Conservation (phyloP, 768 basidiomycete genomes). For the Kwoniella mangroviensis region DNA sequence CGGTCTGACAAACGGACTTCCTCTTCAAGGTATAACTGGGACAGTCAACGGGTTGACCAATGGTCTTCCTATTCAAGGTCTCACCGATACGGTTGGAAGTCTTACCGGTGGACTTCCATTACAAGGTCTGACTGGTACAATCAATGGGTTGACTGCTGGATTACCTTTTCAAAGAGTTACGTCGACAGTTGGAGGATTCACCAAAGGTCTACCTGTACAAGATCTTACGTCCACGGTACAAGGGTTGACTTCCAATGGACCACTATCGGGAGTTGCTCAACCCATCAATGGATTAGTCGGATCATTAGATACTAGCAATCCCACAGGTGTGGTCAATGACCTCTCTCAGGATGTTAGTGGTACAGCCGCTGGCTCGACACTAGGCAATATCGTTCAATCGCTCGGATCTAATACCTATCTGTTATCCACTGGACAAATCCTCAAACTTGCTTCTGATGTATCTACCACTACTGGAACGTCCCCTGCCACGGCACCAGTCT, state of each 20-base stretch:
- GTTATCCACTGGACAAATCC: conserved; percentile 16
- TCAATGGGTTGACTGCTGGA: conserved; percentile 7
- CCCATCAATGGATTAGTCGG: neutral
- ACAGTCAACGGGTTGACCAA: conserved; percentile 11
- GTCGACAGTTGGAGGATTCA: conserved; percentile 7
- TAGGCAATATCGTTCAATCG: conserved; percentile 14
- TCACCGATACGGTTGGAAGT: conserved; percentile 10
- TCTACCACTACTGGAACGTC: neutral
- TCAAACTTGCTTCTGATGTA: conserved; percentile 16
- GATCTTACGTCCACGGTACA: neutral
- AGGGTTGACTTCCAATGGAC: neutral
- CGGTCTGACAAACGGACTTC: conserved; percentile 9
- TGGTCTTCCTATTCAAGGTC: conserved; percentile 9
- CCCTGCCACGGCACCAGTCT: neutral
- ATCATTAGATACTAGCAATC: neutral
- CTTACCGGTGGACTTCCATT: conserved; percentile 8
- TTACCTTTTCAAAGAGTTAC: conserved; percentile 21
- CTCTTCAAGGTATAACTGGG: conserved; percentile 10
- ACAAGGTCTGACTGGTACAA: conserved; percentile 8
- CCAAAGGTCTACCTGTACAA: conserved; percentile 7
- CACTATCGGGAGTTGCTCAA: neutral
- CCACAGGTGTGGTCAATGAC: neutral
- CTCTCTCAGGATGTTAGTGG: conserved; percentile 2
- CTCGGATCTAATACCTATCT: conserved; percentile 21
- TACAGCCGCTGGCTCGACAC: neutral